A percentile compares a stretch with the other conserved stretches of the same genome.
phyloP scores from a whole-genome alignment of 306 rosid species.

The Prunus dulcis region DNA sequence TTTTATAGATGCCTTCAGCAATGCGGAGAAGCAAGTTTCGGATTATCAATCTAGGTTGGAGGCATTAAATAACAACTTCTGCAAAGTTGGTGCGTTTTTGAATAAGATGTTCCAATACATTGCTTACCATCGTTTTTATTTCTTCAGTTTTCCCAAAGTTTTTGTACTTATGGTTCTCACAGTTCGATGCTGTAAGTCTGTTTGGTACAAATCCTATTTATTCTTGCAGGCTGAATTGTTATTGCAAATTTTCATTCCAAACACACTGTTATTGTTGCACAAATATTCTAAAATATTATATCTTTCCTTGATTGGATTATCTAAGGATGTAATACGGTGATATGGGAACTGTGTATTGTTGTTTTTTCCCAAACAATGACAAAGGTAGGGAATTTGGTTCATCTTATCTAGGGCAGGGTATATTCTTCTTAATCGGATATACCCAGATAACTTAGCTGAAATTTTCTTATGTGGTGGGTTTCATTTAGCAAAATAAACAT shows the following conservation, averaged over 20 bases:
- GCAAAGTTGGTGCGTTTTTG: slow-evolving; percentile 57
- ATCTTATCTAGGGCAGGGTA: neutral
- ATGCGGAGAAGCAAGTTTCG: slow-evolving; percentile 70
- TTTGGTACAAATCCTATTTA: neutral
- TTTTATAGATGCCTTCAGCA: slow-evolving; percentile 72
- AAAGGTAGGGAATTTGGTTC: neutral
- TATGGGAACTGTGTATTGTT: neutral
- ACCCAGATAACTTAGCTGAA: neutral
- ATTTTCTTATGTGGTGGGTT: neutral
- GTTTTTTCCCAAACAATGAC: neutral
- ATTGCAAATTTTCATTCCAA: slow-evolving; percentile 5
- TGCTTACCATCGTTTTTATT: neutral
- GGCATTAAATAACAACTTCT: slow-evolving; percentile 43
- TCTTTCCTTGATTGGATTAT: neutral
- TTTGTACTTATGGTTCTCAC: neutral
- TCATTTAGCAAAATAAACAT: neutral
- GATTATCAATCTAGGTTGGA: slow-evolving; percentile 60
- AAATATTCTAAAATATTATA: neutral
- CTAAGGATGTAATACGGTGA: neutral
- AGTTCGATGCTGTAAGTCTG: neutral
- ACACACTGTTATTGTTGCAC: neutral
- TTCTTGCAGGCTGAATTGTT: neutral
- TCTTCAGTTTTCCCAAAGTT: neutral
- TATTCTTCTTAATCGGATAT: neutral
- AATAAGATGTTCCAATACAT: neutral